Evolutionary conservation across 2,329 filamentous ascomycete species (phyloP), one percentile per base, ranked within the genome.

Genomic region (Didymella pomorum): DNA sequence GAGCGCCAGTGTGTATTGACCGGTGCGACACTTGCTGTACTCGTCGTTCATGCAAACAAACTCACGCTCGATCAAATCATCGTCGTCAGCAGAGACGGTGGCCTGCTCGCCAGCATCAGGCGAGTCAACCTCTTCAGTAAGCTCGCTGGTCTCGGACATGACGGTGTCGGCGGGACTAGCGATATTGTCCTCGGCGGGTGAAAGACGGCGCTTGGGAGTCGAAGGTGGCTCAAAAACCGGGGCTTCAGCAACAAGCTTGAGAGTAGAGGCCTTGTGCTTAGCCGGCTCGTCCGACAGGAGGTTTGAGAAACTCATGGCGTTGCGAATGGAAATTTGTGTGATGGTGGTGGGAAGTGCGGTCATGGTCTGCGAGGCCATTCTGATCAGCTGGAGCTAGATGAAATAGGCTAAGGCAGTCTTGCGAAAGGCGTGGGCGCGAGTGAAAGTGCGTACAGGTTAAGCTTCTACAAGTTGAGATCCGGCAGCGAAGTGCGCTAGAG

Each of bases 1-100:
- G 0, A 76, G 63, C 11, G 63, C 59, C 16, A 64, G 58, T 23
- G 68, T 76, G 64, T 71, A 72, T 51, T 78, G 76, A 14, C 73
- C 73, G 3, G 74, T 76, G 10, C 52, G 54, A 52, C 76, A 78
- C 2, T 61, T 61, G 20, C 64, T 65, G 28, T 62, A 65, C n/a
- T 71, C 67, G 45, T 75, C 72, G 54, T 72, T 71, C 62, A 68
- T 67, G 56, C 74, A 77, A 5, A 58, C 53, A 45, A 76, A 77
- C 51, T 75, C 69, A 42, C 72, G 70, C 14, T 62, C 44, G 1
- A 56, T 21, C 4, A 64, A 47, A n/a, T 56, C 60, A 35, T 62
- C 58, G 45, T 46, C 29, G 23, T 44, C 37, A 4, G 48, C 21
- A n/a, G n/a, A n/a, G n/a, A n/a, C n/a, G n/a, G n/a, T n/a, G 20